Percentiles rank a stretch among this genome's conserved stretches.
These are phyloP conservation scores for Ophiostoma quercus DNA, from an alignment of 2,329 filamentous ascomycete species.

Conservation along the genomic window DNA sequence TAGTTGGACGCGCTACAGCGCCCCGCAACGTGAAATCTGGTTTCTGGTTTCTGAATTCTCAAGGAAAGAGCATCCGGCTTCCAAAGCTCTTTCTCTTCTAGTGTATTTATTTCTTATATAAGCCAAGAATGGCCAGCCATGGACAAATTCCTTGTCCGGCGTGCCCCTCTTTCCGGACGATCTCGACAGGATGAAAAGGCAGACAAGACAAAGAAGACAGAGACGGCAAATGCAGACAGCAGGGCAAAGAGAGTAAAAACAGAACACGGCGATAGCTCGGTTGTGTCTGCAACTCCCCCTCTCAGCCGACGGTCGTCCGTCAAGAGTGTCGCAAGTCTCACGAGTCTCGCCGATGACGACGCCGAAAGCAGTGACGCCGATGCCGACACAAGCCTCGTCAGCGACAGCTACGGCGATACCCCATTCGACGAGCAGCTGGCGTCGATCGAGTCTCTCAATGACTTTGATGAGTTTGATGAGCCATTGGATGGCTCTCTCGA, in stretches of 20 bases:
- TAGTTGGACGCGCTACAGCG: constrained; percentile 16
- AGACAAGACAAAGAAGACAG: not conserved
- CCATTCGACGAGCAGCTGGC: constrained; percentile 13
- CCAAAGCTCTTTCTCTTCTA: not conserved
- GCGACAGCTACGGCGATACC: not conserved
- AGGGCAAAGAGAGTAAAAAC: constrained; percentile 17
- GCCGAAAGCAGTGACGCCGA: constrained; percentile 1
- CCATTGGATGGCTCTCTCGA: constrained; percentile 13
- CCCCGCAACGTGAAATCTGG: constrained; percentile 13
- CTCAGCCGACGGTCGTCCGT: not conserved
- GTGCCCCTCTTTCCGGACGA: constrained; percentile 3
- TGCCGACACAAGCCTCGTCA: not conserved
- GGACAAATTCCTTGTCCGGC: constrained; percentile 22
- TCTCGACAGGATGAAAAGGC: not conserved
- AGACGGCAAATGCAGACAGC: not conserved
- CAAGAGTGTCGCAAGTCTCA: not conserved
- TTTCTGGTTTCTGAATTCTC: not conserved
- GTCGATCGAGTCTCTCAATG: constrained; percentile 22
- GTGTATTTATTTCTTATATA: not conserved
- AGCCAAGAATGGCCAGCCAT: constrained; percentile 17
- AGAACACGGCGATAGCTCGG: not conserved
- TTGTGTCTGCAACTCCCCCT: not conserved
- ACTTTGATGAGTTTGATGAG: constrained; percentile 20
- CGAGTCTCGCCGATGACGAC: constrained; percentile 1
- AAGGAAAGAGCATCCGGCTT: not conserved